Evolutionary conservation across 2,329 filamentous ascomycete species (phyloP).

Genomic region (Cordyceps tenuipes): DNA sequence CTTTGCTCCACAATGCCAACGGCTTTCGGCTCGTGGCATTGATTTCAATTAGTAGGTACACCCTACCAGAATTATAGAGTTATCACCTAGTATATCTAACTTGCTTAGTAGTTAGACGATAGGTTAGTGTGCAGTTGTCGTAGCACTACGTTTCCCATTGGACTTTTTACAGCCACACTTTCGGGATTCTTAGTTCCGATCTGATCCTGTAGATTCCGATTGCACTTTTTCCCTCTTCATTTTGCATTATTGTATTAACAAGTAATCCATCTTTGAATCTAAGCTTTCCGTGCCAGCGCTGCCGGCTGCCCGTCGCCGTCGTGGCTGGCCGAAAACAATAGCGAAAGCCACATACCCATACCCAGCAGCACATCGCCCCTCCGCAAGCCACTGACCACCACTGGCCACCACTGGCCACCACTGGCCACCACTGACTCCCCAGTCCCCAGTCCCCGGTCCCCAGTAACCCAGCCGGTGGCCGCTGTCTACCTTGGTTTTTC

Average conservation of each 20-base stretch:
- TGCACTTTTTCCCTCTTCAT: not conserved
- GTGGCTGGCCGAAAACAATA: not conserved
- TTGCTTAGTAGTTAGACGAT: too few relatives aligned
- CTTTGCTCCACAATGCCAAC: not conserved
- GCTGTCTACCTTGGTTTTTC: too few relatives aligned
- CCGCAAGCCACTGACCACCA: not conserved
- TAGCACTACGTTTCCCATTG: too few relatives aligned
- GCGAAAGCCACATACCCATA: not conserved
- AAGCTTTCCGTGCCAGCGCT: not conserved
- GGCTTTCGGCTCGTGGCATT: not conserved
- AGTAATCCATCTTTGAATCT: not conserved
- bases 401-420: too few relatives aligned
- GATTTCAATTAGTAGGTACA: too few relatives aligned
- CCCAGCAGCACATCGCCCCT: not conserved
- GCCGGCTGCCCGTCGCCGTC: too few relatives aligned
- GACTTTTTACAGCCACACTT: not conserved
- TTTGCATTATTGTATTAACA: not conserved
- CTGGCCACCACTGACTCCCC: too few relatives aligned
- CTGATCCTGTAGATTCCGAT: slow-evolving; percentile 1
- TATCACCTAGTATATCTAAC: too few relatives aligned
- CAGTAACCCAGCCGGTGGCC: too few relatives aligned
- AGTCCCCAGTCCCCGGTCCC: too few relatives aligned
- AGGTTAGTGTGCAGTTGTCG: too few relatives aligned
- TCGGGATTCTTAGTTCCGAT: not conserved
- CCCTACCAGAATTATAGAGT: too few relatives aligned